Base-by-base conservation (phyloP, 2,329 filamentous ascomycete genomes). In the Mollisia scopiformis region DNA sequence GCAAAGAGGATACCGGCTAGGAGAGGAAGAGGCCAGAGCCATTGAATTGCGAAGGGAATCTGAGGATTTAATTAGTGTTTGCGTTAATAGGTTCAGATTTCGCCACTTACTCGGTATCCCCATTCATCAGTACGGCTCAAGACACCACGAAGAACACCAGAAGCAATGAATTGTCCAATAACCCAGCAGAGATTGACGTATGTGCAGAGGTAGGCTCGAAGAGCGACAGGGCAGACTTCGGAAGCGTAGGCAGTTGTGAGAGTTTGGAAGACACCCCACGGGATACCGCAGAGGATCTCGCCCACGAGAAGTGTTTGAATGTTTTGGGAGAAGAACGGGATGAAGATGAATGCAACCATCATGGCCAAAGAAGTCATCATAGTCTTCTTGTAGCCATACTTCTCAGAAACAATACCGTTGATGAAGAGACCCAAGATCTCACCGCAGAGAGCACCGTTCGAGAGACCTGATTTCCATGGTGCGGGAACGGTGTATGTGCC, bases 111-210 rank as follows among this genome's bases (percentile, higher is more conserved):
- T 47, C 43, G 74, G 67, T 80, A 82, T 4, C 78, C 76, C 79
- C 79, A 82, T 66, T 81, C 70, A 57, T 78, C 78, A 2, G 72
- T 33, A 8, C 77, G 71, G 27, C 68, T 62, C 27, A 80, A 65
- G 73, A 80, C 75, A 7, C 71, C 71, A 62, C 76, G 77, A 58
- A 82, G 77, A 16, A 81, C 78, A 6, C 78, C 79, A 41, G 80
- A 75, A 23, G 78, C 79, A 56, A 82, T 77, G 51, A 82, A 69
- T 64, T 82, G 80, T 25, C 80, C 79, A 5, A 82, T 65, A 2
- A 71, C 81, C 81, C 82, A 85, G 75, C 82, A 84, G 62, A 82
- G 76, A 68, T 83, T 82, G 62, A 81, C 79, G 55, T 82, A 84
- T 1, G 81, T 82, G 2, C 57, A 68, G 31, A 68, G 64, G 47